A percentile compares a stretch with the other conserved stretches of the same genome.
phyloP scores from a whole-genome alignment of 208 protist genomes.

The Trypanosoma boissoni region DNA sequence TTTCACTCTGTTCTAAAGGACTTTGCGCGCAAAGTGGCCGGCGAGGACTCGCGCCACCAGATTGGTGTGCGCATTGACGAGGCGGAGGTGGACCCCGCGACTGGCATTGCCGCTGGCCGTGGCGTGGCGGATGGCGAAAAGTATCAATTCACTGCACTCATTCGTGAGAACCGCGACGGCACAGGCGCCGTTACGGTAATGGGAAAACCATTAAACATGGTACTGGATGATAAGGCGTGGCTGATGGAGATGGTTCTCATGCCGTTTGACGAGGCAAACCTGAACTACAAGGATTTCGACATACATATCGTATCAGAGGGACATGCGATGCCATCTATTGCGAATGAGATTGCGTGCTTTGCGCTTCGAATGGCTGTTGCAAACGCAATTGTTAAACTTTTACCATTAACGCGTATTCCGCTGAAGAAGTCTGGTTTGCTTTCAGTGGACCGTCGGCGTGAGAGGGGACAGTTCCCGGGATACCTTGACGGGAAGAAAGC shows the following conservation, averaged over 20 bases:
- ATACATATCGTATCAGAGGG: slow-evolving; percentile 80
- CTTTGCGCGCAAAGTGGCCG: slow-evolving; percentile 86
- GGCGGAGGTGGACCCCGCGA: slow-evolving; percentile 68
- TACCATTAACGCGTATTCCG: slow-evolving; percentile 82
- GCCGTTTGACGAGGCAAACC: slow-evolving; percentile 86
- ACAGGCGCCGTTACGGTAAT: slow-evolving; percentile 72
- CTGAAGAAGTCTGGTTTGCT: slow-evolving; percentile 87
- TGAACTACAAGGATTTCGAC: slow-evolving; percentile 86
- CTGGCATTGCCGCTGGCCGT: slow-evolving; percentile 78
- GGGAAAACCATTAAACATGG: slow-evolving; percentile 71
- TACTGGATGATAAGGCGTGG: slow-evolving; percentile 86
- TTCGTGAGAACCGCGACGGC: slow-evolving; percentile 75
- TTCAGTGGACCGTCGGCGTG: slow-evolving; percentile 77
- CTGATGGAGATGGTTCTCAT: slow-evolving; percentile 89
- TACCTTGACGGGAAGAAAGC: slow-evolving; percentile 84
- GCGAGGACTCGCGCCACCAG: slow-evolving; percentile 85
- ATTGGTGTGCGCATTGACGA: slow-evolving; percentile 91
- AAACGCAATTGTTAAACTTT: slow-evolving; percentile 78
- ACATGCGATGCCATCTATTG: slow-evolving; percentile 79
- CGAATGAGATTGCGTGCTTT: slow-evolving; percentile 84
- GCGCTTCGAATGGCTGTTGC: slow-evolving; percentile 81
- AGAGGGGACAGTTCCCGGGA: slow-evolving; percentile 82
- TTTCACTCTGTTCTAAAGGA: slow-evolving; percentile 84
- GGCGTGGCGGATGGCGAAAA: slow-evolving; percentile 83
- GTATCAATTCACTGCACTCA: slow-evolving; percentile 78